Base-by-base conservation (phyloP, 2,329 filamentous ascomycete species). In the Paraconiothyrium brasiliense region DNA sequence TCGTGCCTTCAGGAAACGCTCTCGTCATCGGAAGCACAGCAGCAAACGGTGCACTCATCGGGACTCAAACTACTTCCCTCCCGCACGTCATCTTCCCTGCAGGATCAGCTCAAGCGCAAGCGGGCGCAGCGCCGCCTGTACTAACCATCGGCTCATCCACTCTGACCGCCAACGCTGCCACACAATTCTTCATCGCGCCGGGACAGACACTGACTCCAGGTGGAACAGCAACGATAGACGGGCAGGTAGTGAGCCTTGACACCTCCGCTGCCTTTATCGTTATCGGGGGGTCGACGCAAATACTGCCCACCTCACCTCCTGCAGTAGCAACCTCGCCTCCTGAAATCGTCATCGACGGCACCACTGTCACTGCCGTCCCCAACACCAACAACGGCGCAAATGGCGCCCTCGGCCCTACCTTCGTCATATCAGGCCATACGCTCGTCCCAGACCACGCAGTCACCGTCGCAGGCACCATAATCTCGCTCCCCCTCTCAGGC, bases 161-260 rank as follows among this genome's bases (percentile, higher is more conserved):
- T 1, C 73, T 80, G 34, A 82, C 80, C 1, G 79, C 78, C 1
- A 83, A 83, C 65, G 80, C 81, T 37, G 80, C 80, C 3, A 83
- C 81, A 0, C 81, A 83, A 44, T 83, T 80, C 70, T 78, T 77
- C 51, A 64, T 84, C 5, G 76, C 63, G 1, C 73, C 79, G 1
- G 79, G 78, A 8, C 71, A 78, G 47, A 78, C 71, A 1, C 65
- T 80, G 8, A 76, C 72, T 3, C 72, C 77, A 20, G 78, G 82
- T 14, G 81, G 80, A 1, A 72, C 74, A 11, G 80, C 73, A 1
- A 75, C 76, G 1, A 58, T 81, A 1, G 72, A 71, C 54, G 80
- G 78, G 0, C 80, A 77, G 13, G 71, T 78, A 1, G 68, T 84
- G 52, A 80, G 77, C 49, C 73, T 84, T 10, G 81, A 66, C 3